These are phyloP conservation scores for Plantago lanceolata DNA, from an alignment of 305 asterid species.

Conservation along the genomic window DNA sequence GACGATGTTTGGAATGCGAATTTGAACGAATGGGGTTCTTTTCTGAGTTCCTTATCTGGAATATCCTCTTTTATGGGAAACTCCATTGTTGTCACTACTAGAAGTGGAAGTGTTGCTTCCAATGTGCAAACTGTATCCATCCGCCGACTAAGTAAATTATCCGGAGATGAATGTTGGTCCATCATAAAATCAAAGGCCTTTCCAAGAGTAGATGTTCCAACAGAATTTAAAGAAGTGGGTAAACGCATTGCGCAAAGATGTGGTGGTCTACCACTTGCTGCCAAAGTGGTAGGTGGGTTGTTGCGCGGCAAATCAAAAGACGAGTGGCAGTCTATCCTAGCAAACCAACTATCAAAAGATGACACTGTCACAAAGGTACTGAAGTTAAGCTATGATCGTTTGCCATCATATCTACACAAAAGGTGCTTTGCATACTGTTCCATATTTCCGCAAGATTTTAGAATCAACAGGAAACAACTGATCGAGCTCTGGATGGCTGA, in stretches of 20 bases:
- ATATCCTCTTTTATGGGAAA: constrained; percentile 23
- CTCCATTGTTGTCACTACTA: constrained; percentile 27
- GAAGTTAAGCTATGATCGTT: constrained; percentile 29
- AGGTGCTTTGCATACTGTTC: constrained; percentile 41
- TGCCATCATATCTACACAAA: constrained; percentile 26
- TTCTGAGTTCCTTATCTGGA: not conserved
- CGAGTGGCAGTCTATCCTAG: not conserved
- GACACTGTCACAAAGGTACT: constrained; percentile 21
- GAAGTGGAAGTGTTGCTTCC: constrained; percentile 5
- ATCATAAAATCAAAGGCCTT: constrained; percentile 23
- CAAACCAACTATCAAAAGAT: constrained; percentile 3
- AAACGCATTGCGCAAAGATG: constrained; percentile 19
- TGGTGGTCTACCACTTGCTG: constrained; percentile 29
- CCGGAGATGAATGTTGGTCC: constrained; percentile 21
- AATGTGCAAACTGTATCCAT: constrained; percentile 1
- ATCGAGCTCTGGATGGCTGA: constrained; percentile 36
- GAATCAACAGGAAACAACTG: constrained; percentile 13
- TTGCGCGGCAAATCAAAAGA: not conserved
- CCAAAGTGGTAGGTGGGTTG: not conserved
- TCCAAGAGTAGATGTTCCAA: not conserved
- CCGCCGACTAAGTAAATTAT: not conserved
- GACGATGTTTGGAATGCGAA: constrained; percentile 23
- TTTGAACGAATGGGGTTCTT: not conserved
- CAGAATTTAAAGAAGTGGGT: constrained; percentile 10
- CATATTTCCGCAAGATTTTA: constrained; percentile 21